Conservation (phyloP, 192 early-diverging fungal species). For the Coemansia interrupta region DNA sequence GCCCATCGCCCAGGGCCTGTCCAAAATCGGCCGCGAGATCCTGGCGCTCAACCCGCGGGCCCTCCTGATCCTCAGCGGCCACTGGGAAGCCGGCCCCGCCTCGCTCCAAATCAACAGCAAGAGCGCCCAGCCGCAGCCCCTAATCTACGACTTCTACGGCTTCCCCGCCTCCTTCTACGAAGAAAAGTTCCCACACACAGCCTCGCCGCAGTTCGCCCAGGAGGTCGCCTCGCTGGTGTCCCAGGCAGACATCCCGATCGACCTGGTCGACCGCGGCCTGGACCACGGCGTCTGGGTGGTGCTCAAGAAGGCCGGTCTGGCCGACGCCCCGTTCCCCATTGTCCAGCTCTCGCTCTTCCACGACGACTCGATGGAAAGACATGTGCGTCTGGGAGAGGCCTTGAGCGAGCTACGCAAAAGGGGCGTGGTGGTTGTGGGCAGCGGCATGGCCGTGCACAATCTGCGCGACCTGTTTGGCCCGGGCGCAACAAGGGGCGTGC, state of each 20-base stretch:
- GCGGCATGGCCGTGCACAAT: constrained; percentile 67
- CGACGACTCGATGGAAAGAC: constrained; percentile 55
- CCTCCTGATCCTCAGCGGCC: constrained; percentile 63
- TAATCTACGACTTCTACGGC: constrained; percentile 69
- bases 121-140: constrained; percentile 14
- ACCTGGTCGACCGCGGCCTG: constrained; percentile 55
- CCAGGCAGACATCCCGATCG: constrained; percentile 44
- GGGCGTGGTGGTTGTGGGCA: constrained; percentile 62
- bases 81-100: constrained; percentile 58
- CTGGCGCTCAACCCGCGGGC: constrained; percentile 50
- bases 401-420: constrained; percentile 56
- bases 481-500: constrained; percentile 24
- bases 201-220: constrained; percentile 53
- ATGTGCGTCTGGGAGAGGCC: constrained; percentile 56
- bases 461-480: constrained; percentile 52
- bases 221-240: constrained; percentile 54
- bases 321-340: constrained; percentile 57
- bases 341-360: constrained; percentile 61
- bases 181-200: constrained; percentile 58
- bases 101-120: constrained; percentile 45
- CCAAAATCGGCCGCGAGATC: constrained; percentile 51
- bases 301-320: constrained; percentile 59
- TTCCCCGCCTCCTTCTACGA: constrained; percentile 61
- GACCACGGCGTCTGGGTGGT: constrained; percentile 74
- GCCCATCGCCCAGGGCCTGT: constrained; percentile 19